A percentile compares a stretch with the other conserved stretches of the same genome.
These are phyloP conservation scores for Trametes gibbosa DNA, from an alignment of 768 basidiomycete genomes.

Conservation along the genomic window DNA sequence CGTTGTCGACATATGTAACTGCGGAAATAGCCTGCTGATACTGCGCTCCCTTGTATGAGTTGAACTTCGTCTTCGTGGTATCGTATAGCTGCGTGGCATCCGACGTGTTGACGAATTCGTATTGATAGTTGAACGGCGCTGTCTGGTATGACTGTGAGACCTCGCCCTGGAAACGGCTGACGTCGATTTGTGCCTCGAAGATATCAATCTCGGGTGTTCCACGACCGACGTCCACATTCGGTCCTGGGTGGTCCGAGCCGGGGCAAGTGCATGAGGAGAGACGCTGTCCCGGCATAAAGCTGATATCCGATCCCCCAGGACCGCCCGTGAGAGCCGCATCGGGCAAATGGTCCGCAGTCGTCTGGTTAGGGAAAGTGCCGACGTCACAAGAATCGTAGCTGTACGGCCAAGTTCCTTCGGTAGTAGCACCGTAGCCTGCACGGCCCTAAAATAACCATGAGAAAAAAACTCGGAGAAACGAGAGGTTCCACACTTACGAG, in stretches of 20 bases:
- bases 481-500: constrained; percentile 31
- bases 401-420: constrained; percentile 82
- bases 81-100: constrained; percentile 56
- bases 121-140: constrained; percentile 76
- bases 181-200: constrained; percentile 76
- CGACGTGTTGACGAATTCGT: constrained; percentile 53
- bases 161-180: constrained; percentile 47
- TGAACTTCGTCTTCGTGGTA: constrained; percentile 48
- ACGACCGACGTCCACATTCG: constrained; percentile 58
- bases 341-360: constrained; percentile 56
- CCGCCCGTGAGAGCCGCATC: constrained; percentile 54
- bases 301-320: constrained; percentile 51
- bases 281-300: constrained; percentile 83
- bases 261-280: constrained; percentile 87
- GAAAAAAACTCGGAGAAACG: not conserved
- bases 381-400: constrained; percentile 83
- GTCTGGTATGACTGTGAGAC: constrained; percentile 81
- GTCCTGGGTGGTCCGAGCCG: constrained; percentile 86
- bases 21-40: constrained; percentile 78
- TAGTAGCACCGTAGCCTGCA: constrained; percentile 87
- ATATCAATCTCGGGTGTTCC: constrained; percentile 93
- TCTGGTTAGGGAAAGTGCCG: constrained; percentile 85
- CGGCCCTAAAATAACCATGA: constrained; percentile 51
- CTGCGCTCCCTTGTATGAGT: constrained; percentile 66
- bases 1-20: constrained; percentile 50